Evolutionary conservation across 2,329 filamentous ascomycete species (phyloP).

Genomic region (Cladosporium sphaerospermum): DNA sequence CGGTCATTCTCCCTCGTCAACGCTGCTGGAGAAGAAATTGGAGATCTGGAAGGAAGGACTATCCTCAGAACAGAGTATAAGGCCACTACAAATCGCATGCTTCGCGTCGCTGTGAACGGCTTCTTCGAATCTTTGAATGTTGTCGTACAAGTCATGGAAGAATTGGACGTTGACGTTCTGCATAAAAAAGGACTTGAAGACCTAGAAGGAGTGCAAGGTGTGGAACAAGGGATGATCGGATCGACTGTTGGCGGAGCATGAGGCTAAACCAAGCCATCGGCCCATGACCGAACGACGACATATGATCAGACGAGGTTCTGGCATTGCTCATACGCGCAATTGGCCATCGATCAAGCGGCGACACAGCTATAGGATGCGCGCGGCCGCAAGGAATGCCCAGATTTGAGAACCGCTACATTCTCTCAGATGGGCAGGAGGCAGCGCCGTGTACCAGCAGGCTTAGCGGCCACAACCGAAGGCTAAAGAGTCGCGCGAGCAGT

Average conservation of each 20-base stretch:
- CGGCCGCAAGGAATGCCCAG: too few species aligned
- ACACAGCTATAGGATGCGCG: too few species aligned
- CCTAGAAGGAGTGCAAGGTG: conserved; percentile 35
- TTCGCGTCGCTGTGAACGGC: conserved; percentile 90
- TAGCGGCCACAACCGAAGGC: too few species aligned
- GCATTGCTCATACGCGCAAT: too few species aligned
- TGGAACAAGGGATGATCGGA: conserved; percentile 33
- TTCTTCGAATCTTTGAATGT: conserved; percentile 88
- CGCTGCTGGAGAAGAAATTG: conserved; percentile 6
- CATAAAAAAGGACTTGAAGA: conserved; percentile 39
- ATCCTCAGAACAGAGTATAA: conserved; percentile 70
- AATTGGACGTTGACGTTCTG: conserved; percentile 79
- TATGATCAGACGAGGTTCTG: not conserved
- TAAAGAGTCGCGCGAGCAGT: too few species aligned
- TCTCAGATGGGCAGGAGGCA: too few species aligned
- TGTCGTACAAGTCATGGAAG: conserved; percentile 82
- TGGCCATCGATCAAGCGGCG: too few species aligned
- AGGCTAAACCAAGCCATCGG: not conserved
- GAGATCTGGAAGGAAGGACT: conserved; percentile 35
- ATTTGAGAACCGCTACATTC: too few species aligned
- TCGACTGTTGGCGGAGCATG: conserved; percentile 13
- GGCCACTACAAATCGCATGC: conserved; percentile 91
- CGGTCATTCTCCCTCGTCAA: conserved; percentile 58
- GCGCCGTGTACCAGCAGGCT: too few species aligned
- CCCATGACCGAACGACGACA: not conserved